Conservation (phyloP, 345 rosid species). For the Pistacia integerrima region DNA sequence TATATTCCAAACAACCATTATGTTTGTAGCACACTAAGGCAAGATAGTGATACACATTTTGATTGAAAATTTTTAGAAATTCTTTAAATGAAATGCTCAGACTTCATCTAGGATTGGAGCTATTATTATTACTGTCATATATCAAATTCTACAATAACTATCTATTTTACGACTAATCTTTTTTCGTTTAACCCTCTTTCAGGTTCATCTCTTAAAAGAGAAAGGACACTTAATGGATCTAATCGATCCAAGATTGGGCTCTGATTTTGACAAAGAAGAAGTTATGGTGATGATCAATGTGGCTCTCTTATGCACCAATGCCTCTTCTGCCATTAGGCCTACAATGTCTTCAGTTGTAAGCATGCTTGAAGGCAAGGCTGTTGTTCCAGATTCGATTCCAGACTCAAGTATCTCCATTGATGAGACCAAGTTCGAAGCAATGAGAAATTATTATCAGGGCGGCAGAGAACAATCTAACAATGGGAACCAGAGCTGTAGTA, state of each 20-base stretch:
- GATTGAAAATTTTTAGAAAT: no score
- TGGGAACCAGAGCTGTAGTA: not conserved
- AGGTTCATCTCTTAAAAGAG: slow-evolving; percentile 43
- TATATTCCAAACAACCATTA: no score
- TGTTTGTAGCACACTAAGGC: no score
- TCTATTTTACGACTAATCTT: not conserved
- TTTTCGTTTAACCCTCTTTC: not conserved
- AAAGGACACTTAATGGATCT: slow-evolving; percentile 38
- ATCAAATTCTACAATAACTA: no score
- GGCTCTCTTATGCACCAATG: slow-evolving; percentile 49
- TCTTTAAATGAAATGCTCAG: no score
- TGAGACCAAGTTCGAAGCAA: slow-evolving; percentile 11
- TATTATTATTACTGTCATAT: not conserved
- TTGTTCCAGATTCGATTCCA: slow-evolving; percentile 19
- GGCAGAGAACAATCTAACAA: not conserved
- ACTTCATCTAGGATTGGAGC: not conserved
- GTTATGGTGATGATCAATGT: slow-evolving; percentile 47
- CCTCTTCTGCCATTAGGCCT: slow-evolving; percentile 42
- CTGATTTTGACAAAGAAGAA: slow-evolving; percentile 44
- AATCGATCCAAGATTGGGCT: slow-evolving; percentile 47
- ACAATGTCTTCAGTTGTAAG: slow-evolving; percentile 63
- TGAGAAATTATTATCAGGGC: slow-evolving; percentile 25
- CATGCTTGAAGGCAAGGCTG: slow-evolving; percentile 53
- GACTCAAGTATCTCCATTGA: not conserved
- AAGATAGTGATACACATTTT: no score